Base-by-base conservation (phyloP, 805 yeast species). In the Wickerhamiella cacticola region DNA sequence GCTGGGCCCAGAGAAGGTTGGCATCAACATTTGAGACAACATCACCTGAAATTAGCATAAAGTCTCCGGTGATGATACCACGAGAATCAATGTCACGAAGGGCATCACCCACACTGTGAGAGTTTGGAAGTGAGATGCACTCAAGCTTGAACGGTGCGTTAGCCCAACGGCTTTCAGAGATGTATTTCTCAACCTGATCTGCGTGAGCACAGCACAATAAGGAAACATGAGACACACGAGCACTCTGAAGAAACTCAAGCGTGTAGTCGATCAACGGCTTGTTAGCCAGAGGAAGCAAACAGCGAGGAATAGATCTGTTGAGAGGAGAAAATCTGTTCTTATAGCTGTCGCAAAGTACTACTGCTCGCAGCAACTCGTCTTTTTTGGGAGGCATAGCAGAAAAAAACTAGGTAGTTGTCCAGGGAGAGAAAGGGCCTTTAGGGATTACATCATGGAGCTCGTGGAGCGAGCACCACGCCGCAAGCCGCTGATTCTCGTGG, bases 191-290 rank as follows among this genome's bases (percentile, higher is more conserved):
- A 54, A 92, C 79, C 68, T 82, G 87, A 48, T 83, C 89, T 1
- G 95, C 92, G 62, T 89, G 96, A 10, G 94, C 71, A 43, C 92
- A 79, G 65, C 96, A 88, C 74, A 88, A 80, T 53, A 92, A 68
- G 60, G 77, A 86, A 3, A 92, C 96, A 59, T 92, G 96, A 53
- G 78, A 77, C 28, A 87, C 96, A 25, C 86, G 85, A 3, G 95
- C 86, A 55, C 78, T 81, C 9, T 96, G 96, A 41, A 92, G 71
- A 61, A 92, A 92, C 66, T 92, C 97, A 46, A 92, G 68, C 2
- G 98, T 92, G 63, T 92, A 92, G 63, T 92, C 97, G 52, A 92
- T 77, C 59, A 92, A 72, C 8, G 99, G 98, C 16, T 85, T 85
- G 60, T 88, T 89, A 24, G 95, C 96, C 50, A 92, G 67, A 2